Percentiles rank a stretch among this genome's conserved stretches.
Evolutionary conservation across 179 eudicot species (phyloP).

Genomic region (Camellia oleifera): DNA sequence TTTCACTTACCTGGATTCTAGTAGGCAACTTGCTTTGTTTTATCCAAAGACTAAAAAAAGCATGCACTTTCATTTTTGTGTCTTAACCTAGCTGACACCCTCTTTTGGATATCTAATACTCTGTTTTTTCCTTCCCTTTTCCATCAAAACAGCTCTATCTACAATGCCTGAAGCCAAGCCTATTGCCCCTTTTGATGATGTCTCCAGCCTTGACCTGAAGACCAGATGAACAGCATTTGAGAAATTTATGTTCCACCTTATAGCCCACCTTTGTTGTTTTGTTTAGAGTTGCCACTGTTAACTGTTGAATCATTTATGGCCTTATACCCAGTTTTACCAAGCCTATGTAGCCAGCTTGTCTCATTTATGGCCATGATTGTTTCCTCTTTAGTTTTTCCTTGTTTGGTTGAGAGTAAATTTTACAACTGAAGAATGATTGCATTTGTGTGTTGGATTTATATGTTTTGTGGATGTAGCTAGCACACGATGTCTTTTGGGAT

Average conservation of each 20-base stretch:
- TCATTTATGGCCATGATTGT: constrained; percentile 1
- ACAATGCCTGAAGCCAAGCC: constrained; percentile 31
- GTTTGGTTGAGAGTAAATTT: background rate
- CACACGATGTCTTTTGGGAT: background rate
- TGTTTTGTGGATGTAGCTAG: background rate
- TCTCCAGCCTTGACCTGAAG: constrained; percentile 29
- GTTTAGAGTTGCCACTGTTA: constrained; percentile 12
- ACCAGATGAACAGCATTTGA: constrained; percentile 25
- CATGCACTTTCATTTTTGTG: constrained; percentile 3
- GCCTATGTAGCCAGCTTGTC: constrained; percentile 12
- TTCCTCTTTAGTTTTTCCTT: background rate
- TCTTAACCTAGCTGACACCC: constrained; percentile 14
- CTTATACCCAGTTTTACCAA: constrained; percentile 16
- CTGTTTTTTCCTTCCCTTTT: constrained; percentile 17
- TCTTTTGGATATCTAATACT: constrained; percentile 15
- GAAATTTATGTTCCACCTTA: constrained; percentile 12
- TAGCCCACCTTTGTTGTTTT: constrained; percentile 19
- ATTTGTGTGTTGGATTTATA: background rate
- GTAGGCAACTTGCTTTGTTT: background rate
- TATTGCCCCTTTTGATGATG: constrained; percentile 25
- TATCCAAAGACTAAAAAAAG: background rate
- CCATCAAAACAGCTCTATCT: constrained; percentile 34
- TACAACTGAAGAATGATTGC: background rate
- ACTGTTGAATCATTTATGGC: constrained; percentile 10
- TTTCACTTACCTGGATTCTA: background rate